Conservation (phyloP, 768 basidiomycete genomes). For the Panellus pusillus region DNA sequence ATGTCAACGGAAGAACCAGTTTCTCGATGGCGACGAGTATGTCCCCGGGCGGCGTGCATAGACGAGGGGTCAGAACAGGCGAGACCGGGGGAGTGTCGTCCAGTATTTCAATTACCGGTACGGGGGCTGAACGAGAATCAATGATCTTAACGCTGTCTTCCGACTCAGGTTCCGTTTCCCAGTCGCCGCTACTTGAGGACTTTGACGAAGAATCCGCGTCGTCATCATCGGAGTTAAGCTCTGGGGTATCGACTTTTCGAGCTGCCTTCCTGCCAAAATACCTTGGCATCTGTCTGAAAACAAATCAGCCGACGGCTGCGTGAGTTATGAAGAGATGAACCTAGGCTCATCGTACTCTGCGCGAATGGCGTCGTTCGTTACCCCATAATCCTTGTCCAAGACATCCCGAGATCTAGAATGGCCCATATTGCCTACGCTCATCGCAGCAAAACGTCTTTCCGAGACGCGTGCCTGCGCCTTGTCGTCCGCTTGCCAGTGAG, state of each 20-base stretch:
- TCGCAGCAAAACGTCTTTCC: slow-evolving; percentile 2
- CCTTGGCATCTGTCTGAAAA: not conserved
- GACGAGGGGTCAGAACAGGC: slow-evolving; percentile 1
- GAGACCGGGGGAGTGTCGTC: slow-evolving; percentile 17
- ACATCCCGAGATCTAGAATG: not conserved
- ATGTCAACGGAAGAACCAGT: slow-evolving; percentile 31
- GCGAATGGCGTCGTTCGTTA: slow-evolving; percentile 6
- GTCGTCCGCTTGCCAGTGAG: slow-evolving; percentile 11
- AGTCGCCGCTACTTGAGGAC: slow-evolving; percentile 1
- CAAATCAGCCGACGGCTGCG: not conserved
- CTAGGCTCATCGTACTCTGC: not conserved
- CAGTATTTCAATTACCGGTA: slow-evolving; percentile 17
- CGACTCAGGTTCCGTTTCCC: slow-evolving; percentile 4
- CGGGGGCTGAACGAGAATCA: not conserved
- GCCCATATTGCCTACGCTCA: slow-evolving; percentile 1
- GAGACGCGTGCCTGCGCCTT: not conserved
- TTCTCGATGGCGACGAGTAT: slow-evolving; percentile 37
- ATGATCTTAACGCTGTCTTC: slow-evolving; percentile 4
- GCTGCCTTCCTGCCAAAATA: slow-evolving; percentile 10
- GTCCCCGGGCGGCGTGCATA: slow-evolving; percentile 29
- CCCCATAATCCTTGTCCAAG: not conserved
- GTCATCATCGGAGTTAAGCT: not conserved
- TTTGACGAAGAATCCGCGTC: not conserved
- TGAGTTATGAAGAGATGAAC: not conserved
- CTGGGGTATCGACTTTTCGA: slow-evolving; percentile 3